Base-by-base conservation (phyloP, 139 green algal genomes). In the Ettlia oleoabundans region DNA sequence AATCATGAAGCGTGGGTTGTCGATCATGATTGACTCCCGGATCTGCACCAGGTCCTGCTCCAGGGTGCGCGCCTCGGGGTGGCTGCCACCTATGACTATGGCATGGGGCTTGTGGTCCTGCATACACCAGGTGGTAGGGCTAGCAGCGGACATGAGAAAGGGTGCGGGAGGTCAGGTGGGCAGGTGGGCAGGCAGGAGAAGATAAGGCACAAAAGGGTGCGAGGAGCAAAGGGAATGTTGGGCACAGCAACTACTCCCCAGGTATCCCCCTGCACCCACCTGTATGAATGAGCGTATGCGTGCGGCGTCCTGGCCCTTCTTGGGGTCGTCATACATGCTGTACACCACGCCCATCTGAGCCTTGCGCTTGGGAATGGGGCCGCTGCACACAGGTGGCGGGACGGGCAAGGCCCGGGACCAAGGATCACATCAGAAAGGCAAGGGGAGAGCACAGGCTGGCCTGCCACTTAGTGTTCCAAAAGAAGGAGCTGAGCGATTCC, bases 101-200 rank as follows among this genome's bases (percentile, higher is more conserved):
- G 93, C 91, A 80, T 97, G 92, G 18, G 95, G 95, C 80, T 88
- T 84, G 86, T 95, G 90, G 80, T 94, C 85, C 82, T 92, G 75
- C 55, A n/a, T 15, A 30, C 2, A 7, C 1, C 10, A 30, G 24
- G 10, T 10, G 40, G 7, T n/a, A n/a, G n/a, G n/a, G n/a, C n/a
- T 9, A 30, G 73, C 52, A 33, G 73, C 4, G 28, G n/a, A n/a
- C n/a, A n/a, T n/a, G n/a, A n/a, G n/a, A n/a, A n/a, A n/a, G n/a
- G n/a, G n/a, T n/a, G n/a, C n/a, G n/a, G n/a, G n/a, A 22, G 66
- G 5, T n/a, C 4, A 73, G 63, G 28, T 69, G 13, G 1, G 7
- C 0, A 37, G 19, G 64, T 0, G 38, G 66, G 38, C 8, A 74
- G 3, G 66, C 21, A 37, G 22, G 9, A 47, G 47, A 58, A 58